Evolutionary conservation across 129 eudicot genomes (phyloP), one percentile per base, ranked within the genome.

Genomic region (Kitagawia praeruptora): DNA sequence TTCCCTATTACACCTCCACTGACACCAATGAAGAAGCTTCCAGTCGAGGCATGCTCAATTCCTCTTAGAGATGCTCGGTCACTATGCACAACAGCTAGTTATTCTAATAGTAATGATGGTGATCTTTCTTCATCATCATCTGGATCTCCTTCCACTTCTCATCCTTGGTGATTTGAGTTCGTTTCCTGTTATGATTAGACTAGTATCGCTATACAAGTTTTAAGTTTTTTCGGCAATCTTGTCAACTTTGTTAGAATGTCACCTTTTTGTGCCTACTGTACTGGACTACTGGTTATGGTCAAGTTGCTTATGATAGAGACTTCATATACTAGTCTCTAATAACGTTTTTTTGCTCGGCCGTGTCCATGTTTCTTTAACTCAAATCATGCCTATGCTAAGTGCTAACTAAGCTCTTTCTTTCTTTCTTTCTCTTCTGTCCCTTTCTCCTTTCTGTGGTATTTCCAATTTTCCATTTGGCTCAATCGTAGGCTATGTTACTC

Each of bases 111-210:
- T 61, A 89, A 83, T 6, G 82, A 84, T 44, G 89, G 86, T 18
- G 77, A 63, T 74, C 77, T 74, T 54, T 85, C 87, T 19, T 85
- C 96, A 11, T 89, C 98, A 4, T 87, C 94, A 9, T 88, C 89
- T 1, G 82, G 76, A 37, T 84, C 93, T 70, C 93, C 91, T 61
- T 72, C 81, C 75, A 90, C 93, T 90, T 90, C 96, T 54, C 91
- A 90, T 81, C 87, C 96, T 28, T 85, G 92, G 88, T 90, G 89
- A 91, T 8, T 66, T 15, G 7, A 18, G 25, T 66, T 66, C 51
- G 0, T 12, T 39, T 27, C 44, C 42, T 77, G 64, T 49, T 38
- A 58, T 8, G 11, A 34, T 48, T 74, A 25, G 39, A 45, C 19
- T 72, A 74, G 56, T 27, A 0, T 4, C 23, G 56, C 38, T 74